Percentiles rank a stretch among this genome's conserved stretches.
Evolutionary conservation across 768 basidiomycete genomes (phyloP).

Genomic region (Phylloporus arenicola): DNA sequence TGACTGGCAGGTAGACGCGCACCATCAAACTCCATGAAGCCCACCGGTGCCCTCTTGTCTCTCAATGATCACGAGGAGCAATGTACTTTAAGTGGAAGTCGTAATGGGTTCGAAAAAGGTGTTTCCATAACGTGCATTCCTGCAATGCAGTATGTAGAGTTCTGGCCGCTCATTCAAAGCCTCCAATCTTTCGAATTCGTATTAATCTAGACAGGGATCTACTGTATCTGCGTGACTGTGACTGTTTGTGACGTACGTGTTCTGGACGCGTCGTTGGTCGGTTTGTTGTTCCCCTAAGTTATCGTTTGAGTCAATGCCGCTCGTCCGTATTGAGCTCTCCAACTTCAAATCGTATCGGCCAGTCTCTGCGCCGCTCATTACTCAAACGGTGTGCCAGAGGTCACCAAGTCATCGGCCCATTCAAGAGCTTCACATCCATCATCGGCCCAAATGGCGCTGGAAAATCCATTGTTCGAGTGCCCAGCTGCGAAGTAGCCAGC

Average conservation of each 20-base stretch:
- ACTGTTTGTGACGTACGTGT: constrained; percentile 23
- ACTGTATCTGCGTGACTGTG: constrained; percentile 18
- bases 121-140: no score
- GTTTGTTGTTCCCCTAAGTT: constrained; percentile 17
- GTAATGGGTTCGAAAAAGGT: no score
- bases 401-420: constrained; percentile 84
- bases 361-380: constrained; percentile 6
- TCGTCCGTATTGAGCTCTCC: constrained; percentile 81
- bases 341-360: constrained; percentile 97
- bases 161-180: constrained; percentile 8
- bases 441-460: constrained; percentile 99
- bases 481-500: constrained; percentile 85
- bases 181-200: background rate
- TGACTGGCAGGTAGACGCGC: constrained; percentile 25
- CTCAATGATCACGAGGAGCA: constrained; percentile 20
- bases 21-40: constrained; percentile 21
- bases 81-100: constrained; percentile 12
- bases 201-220: no score
- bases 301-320: constrained; percentile 51
- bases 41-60: constrained; percentile 19
- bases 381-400: constrained; percentile 39
- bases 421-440: constrained; percentile 89
- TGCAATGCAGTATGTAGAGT: constrained; percentile 3
- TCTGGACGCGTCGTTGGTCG: constrained; percentile 20
- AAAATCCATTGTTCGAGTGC: constrained; percentile 94